These are phyloP conservation scores for Acer negundo DNA, from an alignment of 345 rosid genomes.

Conservation along the genomic window DNA sequence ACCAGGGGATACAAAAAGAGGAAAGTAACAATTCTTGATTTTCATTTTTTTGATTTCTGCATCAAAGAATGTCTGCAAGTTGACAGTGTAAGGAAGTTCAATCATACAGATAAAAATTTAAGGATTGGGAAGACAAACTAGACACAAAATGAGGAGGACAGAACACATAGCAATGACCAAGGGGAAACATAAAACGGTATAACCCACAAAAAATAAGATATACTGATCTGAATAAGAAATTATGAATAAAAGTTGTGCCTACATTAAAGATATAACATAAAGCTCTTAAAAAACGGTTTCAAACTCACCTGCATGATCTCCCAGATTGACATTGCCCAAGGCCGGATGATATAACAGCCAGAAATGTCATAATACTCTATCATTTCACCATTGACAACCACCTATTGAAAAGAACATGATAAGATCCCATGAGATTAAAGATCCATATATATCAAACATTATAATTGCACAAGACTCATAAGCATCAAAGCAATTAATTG, in stretches of 20 bases:
- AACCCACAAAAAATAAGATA: not conserved
- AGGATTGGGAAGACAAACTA: not conserved
- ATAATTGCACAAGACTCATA: not conserved
- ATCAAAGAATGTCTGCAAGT: conserved; percentile 80
- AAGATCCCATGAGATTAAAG: not conserved
- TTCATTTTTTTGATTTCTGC: conserved; percentile 92
- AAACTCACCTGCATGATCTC: conserved; percentile 86
- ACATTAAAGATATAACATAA: not conserved
- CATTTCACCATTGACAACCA: conserved; percentile 88
- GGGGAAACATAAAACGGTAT: not conserved
- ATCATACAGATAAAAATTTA: not conserved
- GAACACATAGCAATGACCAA: not conserved
- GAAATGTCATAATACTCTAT: conserved; percentile 96
- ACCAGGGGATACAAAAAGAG: conserved; percentile 89
- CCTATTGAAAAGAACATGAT: conserved; percentile 41
- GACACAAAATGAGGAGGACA: not conserved
- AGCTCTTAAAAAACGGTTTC: not conserved
- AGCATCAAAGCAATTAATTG: not conserved
- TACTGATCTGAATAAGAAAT: not conserved
- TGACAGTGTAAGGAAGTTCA: conserved; percentile 19
- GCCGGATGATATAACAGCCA: conserved; percentile 95
- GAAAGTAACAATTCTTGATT: conserved; percentile 91
- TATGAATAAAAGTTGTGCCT: not conserved
- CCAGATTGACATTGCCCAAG: conserved; percentile 98
- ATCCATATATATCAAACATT: not conserved